Percentiles rank a stretch among this genome's conserved stretches.
These are phyloP conservation scores for Neurospora sp. DNA, from an alignment of 495 filamentous ascomycete species.

Conservation along the genomic window DNA sequence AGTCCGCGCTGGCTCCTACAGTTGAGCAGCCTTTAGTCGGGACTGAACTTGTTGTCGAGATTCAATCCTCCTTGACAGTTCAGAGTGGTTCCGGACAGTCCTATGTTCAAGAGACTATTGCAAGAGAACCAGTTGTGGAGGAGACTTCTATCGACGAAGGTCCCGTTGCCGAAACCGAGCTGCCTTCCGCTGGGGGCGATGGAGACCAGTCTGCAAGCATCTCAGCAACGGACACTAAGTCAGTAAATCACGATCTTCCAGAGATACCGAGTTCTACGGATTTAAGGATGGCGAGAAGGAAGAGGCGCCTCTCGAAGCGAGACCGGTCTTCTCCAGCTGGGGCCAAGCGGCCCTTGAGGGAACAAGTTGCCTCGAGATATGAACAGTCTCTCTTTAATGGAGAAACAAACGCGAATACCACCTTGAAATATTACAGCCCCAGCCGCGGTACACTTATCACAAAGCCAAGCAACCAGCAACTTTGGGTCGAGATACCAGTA, in stretches of 20 bases:
- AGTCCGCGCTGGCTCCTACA: background rate
- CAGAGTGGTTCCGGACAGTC: background rate
- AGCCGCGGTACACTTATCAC: background rate
- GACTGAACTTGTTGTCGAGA: background rate
- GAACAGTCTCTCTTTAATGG: background rate
- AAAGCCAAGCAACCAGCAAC: constrained; percentile 16
- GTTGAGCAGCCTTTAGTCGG: background rate
- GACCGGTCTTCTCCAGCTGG: background rate
- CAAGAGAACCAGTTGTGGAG: background rate
- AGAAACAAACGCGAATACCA: background rate
- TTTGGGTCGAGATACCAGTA: constrained; percentile 16
- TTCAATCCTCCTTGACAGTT: background rate
- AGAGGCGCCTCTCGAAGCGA: background rate
- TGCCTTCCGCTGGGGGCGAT: background rate
- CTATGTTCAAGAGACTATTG: background rate
- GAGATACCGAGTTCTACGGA: background rate
- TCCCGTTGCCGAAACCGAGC: background rate
- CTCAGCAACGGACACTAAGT: background rate
- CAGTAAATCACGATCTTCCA: background rate
- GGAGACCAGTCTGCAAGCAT: background rate
- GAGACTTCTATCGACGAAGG: background rate
- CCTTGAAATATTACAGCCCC: background rate
- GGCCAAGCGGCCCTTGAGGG: background rate
- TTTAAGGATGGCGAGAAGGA: background rate
- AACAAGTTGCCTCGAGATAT: background rate